Percentiles rank a stretch among this genome's conserved stretches.
phyloP scores from a whole-genome alignment of 805 yeast species.

The Ascoidea rubescens region DNA sequence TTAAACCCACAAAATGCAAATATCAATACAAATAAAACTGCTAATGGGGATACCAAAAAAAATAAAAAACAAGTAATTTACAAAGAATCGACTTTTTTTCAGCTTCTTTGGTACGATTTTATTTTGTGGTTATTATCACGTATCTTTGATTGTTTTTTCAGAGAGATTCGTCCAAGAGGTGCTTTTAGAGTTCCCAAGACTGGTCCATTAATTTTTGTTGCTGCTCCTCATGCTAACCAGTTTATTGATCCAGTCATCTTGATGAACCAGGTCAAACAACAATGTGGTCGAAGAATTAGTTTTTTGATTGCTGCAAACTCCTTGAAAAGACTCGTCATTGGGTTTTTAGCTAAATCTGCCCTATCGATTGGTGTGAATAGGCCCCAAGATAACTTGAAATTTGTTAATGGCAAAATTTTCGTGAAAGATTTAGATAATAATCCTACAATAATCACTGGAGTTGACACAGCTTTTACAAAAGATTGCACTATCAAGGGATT shows the following conservation, averaged over 20 bases:
- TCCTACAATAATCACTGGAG: slow-evolving; percentile 47
- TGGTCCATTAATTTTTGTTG: slow-evolving; percentile 86
- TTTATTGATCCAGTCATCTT: slow-evolving; percentile 44
- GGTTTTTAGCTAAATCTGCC: slow-evolving; percentile 58
- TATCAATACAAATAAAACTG: background rate
- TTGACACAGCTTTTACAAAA: slow-evolving; percentile 27
- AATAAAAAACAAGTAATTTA: no score
- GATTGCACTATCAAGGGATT: slow-evolving; percentile 56
- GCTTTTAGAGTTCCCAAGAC: slow-evolving; percentile 53
- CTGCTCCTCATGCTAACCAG: slow-evolving; percentile 96
- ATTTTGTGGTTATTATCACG: slow-evolving; percentile 33
- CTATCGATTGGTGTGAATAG: slow-evolving; percentile 81
- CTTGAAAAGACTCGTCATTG: slow-evolving; percentile 50
- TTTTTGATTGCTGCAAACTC: slow-evolving; percentile 82
- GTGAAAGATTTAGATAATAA: slow-evolving; percentile 34
- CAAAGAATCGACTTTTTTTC: background rate
- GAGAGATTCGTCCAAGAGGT: slow-evolving; percentile 84
- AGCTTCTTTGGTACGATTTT: slow-evolving; percentile 25
- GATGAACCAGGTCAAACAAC: slow-evolving; percentile 65
- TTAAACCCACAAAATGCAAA: no score
- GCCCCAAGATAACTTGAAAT: slow-evolving; percentile 68
- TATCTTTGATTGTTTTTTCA: slow-evolving; percentile 57
- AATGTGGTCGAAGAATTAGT: slow-evolving; percentile 49
- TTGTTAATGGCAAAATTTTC: slow-evolving; percentile 55
- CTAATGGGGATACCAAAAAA: no score